Base-by-base conservation (phyloP, 73 alveolate species). In the Uronychia setigera region DNA sequence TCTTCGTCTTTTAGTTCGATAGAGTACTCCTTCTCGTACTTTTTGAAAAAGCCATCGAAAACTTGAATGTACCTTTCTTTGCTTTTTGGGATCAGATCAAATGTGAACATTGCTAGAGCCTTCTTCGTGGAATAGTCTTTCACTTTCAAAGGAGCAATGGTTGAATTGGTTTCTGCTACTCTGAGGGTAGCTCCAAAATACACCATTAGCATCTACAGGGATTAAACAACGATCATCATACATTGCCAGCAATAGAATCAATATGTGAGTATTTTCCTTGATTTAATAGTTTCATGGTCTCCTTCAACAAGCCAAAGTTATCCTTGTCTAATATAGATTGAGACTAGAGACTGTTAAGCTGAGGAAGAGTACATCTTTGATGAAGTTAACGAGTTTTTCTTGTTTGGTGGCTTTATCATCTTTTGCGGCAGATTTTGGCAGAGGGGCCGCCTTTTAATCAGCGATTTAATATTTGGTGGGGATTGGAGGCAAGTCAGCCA, bases 41-140 rank as follows among this genome's bases (percentile, higher is more conserved):
- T 26, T 5, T 31, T 46, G 67, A 11, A 5, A 57, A 83, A 83
- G 19, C 34, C 32, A 1, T 34, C 35, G 26, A 60, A 13, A 1
- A 83, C 34, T 19, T 83, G 11, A 11, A 26, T 28, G 80, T 76
- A 83, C 30, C 80, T 5, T 32, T 75, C 85, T 33, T 82, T 29
- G 79, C 28, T 1, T 9, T 79, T 13, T 59, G 59, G 31, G 28
- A 83, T 83, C 32, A 32, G 34, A 0, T 83, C 26, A 1, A 35
- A 11, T 25, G 80, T 46, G 1, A 59, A 81, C 1, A 33, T 26
- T 13, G 80, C 58, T 25, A 83, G 26, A 1, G 33, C 31, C 80
- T 46, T 83, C 30, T 29, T 74, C 0, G 26, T n/a, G 9, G 31
- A 60, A 46, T 83, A 83, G 31, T 76, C 58, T 32, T 83, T 59